A percentile compares a stretch with the other conserved stretches of the same genome.
These are phyloP conservation scores for Pelargonium nanum DNA, from an alignment of 345 rosid genomes.

Conservation along the genomic window DNA sequence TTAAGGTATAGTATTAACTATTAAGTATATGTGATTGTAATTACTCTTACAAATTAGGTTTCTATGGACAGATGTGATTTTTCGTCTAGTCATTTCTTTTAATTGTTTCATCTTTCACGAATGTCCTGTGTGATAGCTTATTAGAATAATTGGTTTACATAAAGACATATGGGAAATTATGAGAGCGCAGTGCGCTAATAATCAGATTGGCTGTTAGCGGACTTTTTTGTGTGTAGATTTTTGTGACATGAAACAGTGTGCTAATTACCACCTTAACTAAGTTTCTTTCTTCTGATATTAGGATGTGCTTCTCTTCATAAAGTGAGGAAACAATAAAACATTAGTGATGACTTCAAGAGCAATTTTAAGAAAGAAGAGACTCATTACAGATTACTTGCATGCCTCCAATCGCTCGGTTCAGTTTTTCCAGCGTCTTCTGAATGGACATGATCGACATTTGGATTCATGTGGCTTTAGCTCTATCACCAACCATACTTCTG, in stretches of 20 bases:
- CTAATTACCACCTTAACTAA: not conserved
- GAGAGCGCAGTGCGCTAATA: not conserved
- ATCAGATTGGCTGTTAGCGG: not conserved
- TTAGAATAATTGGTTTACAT: not conserved
- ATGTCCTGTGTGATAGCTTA: not conserved
- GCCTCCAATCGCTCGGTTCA: constrained; percentile 28
- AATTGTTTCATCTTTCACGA: too few relatives aligned
- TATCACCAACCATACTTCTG: constrained; percentile 6
- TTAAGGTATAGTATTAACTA: too few relatives aligned
- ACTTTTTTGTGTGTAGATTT: too few relatives aligned
- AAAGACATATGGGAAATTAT: too few relatives aligned
- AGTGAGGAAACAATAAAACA: constrained; percentile 10
- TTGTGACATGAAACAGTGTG: not conserved
- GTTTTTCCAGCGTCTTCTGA: constrained; percentile 27
- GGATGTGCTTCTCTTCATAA: constrained; percentile 12
- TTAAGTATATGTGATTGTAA: too few relatives aligned
- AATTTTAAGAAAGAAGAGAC: constrained; percentile 43
- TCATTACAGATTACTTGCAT: constrained; percentile 36
- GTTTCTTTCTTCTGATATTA: not conserved
- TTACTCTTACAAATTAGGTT: not conserved
- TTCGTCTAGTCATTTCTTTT: too few relatives aligned
- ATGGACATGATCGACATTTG: constrained; percentile 13
- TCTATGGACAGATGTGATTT: not conserved
- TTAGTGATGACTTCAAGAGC: constrained; percentile 67
- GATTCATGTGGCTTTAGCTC: constrained; percentile 23